A percentile compares a stretch with the other conserved stretches of the same genome.
Conservation (phyloP, 345 rosid species). For the Hibiscus mutabilis region DNA sequence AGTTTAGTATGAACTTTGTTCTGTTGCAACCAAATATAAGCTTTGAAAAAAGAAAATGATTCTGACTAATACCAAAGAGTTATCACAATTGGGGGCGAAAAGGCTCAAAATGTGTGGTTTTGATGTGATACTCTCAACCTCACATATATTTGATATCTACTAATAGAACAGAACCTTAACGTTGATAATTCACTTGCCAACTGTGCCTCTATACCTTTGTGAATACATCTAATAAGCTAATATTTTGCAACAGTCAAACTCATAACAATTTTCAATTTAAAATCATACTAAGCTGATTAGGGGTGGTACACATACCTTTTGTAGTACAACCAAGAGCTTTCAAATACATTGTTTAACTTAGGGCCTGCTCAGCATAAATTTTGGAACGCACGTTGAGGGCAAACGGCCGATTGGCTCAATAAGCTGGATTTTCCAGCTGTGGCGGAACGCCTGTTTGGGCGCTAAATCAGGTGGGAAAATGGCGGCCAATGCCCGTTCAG, state of each 20-base stretch:
- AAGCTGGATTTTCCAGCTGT: no score
- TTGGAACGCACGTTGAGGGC: no score
- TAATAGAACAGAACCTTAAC: neutral
- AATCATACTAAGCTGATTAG: neutral
- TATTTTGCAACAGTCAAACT: neutral
- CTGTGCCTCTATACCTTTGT: neutral
- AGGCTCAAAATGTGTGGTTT: neutral
- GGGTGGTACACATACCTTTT: neutral
- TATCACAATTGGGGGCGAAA: neutral
- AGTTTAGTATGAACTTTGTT: neutral
- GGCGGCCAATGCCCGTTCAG: no score
- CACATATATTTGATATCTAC: neutral
- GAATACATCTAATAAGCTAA: neutral
- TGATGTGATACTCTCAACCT: neutral
- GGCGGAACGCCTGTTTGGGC: no score
- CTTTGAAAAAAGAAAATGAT: neutral
- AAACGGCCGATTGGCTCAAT: no score
- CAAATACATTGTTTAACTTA: neutral
- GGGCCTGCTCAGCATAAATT: no score
- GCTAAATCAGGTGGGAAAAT: no score
- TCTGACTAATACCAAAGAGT: neutral
- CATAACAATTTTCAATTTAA: neutral
- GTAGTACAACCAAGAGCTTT: neutral
- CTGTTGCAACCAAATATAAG: neutral
- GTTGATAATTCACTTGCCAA: neutral